Evolutionary conservation across 768 basidiomycete genomes (phyloP).

Genomic region (Leccinum boreale): DNA sequence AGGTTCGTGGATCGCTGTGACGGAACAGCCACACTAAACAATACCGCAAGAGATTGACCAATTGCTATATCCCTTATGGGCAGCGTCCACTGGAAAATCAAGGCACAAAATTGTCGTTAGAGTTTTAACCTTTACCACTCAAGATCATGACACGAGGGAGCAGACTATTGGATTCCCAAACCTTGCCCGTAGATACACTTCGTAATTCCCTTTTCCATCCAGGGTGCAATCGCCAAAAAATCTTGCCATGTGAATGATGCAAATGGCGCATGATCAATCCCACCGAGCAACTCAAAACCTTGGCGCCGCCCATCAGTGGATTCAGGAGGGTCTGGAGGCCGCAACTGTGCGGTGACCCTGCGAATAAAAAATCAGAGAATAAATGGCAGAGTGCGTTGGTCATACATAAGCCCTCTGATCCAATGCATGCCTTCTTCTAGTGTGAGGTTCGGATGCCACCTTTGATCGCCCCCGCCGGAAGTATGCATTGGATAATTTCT

Average conservation of each 20-base stretch:
- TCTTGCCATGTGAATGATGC: conserved; percentile 71
- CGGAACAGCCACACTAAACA: conserved; percentile 17
- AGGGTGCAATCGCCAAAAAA: conserved; percentile 69
- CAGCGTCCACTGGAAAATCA: conserved; percentile 1
- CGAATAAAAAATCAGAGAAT: conserved; percentile 6
- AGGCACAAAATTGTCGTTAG: conserved; percentile 2
- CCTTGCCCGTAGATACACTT: conserved; percentile 68
- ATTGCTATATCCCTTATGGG: neutral
- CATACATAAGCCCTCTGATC: conserved; percentile 72
- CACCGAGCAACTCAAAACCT: conserved; percentile 47
- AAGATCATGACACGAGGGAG: neutral
- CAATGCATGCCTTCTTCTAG: conserved; percentile 64
- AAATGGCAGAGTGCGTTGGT: neutral
- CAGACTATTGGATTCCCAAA: conserved; percentile 47
- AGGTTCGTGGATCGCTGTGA: neutral
- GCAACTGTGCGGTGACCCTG: conserved; percentile 64
- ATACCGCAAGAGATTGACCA: conserved; percentile 1
- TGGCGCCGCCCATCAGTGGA: conserved; percentile 37
- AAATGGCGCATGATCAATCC: conserved; percentile 54
- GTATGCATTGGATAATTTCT: conserved; percentile 72
- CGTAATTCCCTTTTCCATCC: conserved; percentile 67
- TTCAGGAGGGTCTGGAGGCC: conserved; percentile 42
- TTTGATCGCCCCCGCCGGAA: conserved; percentile 61
- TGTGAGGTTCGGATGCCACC: conserved; percentile 53
- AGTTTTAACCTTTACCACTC: neutral